These are phyloP conservation scores for Lignosus rhinocerotis DNA, from an alignment of 1,284 basidiomycete species.

Conservation along the genomic window DNA sequence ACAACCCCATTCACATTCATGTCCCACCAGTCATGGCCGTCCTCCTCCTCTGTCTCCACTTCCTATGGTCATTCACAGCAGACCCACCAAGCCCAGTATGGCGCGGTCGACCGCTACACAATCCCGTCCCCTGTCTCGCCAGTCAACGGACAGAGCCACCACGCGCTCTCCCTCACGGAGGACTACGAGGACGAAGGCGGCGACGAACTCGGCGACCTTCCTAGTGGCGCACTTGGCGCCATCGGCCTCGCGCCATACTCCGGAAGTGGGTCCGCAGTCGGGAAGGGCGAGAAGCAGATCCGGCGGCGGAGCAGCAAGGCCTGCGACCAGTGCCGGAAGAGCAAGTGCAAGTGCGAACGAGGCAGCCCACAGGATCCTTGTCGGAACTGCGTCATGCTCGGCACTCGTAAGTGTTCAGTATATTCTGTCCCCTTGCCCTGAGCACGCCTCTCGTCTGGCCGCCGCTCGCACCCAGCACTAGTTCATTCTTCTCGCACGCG, in stretches of 20 bases:
- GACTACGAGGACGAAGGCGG: constrained; percentile 40
- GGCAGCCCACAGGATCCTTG: constrained; percentile 55
- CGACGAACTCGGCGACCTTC: constrained; percentile 36
- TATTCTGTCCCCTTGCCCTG: constrained; percentile 3
- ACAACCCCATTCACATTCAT: constrained; percentile 36
- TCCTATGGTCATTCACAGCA: constrained; percentile 26
- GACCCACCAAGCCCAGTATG: constrained; percentile 19
- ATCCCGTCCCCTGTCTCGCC: constrained; percentile 20
- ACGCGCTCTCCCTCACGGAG: constrained; percentile 30
- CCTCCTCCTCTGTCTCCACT: constrained; percentile 26
- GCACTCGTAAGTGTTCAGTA: constrained; percentile 52
- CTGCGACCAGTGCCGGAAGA: constrained; percentile 81
- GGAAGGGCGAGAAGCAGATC: constrained; percentile 48
- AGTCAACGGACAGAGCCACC: constrained; percentile 26
- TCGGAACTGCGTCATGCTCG: constrained; percentile 71
- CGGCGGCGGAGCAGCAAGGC: constrained; percentile 73
- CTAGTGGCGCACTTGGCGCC: constrained; percentile 23
- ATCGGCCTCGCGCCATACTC: constrained; percentile 25
- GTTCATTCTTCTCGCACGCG: not conserved
- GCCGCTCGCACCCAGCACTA: not conserved
- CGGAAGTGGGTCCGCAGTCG: constrained; percentile 11
- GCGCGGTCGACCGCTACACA: constrained; percentile 27
- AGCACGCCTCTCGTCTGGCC: constrained; percentile 1
- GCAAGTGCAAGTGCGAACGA: constrained; percentile 77
- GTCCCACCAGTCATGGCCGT: constrained; percentile 29